Conservation (phyloP, 2,329 filamentous ascomycete genomes). For the Alternaria angustiovoidea region DNA sequence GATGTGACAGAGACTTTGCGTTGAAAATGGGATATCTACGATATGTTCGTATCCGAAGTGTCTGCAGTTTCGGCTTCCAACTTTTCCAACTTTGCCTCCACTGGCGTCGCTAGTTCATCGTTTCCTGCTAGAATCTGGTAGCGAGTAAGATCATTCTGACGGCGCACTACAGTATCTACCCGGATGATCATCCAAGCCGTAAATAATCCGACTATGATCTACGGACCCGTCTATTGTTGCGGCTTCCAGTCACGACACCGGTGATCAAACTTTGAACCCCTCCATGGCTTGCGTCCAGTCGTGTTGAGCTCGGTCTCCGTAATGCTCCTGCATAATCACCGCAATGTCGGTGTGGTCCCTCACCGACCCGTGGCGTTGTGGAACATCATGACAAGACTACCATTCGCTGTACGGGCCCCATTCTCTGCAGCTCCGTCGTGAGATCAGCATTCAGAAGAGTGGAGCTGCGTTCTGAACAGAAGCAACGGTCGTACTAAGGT, state of each 20-base stretch:
- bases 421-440: neutral
- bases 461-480: constrained; percentile 5
- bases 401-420: constrained; percentile 4
- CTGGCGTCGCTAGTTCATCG: neutral
- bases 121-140: neutral
- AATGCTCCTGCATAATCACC: constrained; percentile 10
- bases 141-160: constrained; percentile 1
- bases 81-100: neutral
- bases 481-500: constrained; percentile 8
- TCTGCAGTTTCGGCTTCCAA: neutral
- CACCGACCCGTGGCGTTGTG: constrained; percentile 11
- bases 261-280: constrained; percentile 3
- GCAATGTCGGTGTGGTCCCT: constrained; percentile 4
- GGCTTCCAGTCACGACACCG: neutral
- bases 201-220: constrained; percentile 7
- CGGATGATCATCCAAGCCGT: constrained; percentile 4
- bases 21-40: neutral
- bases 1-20: neutral
- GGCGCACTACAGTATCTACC: constrained; percentile 3
- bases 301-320: constrained; percentile 1
- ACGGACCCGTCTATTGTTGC: neutral
- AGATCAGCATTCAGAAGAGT: constrained; percentile 4
- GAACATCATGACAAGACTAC: constrained; percentile 1
- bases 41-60: neutral
- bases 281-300: constrained; percentile 1